These are phyloP conservation scores for Colletotrichum sp. DNA, from an alignment of 2,329 filamentous ascomycete species.

Conservation along the genomic window DNA sequence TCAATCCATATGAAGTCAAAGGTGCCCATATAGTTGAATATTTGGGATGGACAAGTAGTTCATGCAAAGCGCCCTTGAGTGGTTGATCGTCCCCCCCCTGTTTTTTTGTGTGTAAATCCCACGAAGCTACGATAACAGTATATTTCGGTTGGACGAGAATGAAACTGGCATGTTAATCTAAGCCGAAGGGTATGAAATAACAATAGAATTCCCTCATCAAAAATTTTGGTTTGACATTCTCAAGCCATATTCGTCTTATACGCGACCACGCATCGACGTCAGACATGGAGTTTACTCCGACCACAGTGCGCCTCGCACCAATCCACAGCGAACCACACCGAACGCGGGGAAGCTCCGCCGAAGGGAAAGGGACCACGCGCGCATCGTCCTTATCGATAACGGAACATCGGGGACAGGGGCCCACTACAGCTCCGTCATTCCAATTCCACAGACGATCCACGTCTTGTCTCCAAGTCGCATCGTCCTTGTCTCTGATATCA, in stretches of 20 bases:
- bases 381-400: neutral
- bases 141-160: neutral
- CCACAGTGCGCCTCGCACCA: neutral
- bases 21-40: too few relatives aligned
- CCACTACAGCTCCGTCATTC: neutral
- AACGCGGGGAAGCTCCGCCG: slow-evolving; percentile 1
- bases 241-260: neutral
- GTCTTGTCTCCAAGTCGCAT: neutral
- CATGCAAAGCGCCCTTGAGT: neutral
- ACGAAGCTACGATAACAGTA: neutral
- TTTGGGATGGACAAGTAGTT: neutral
- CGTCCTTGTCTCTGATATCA: neutral
- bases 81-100: too few relatives aligned
- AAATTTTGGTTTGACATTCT: neutral
- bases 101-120: neutral
- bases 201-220: neutral
- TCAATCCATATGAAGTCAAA: neutral
- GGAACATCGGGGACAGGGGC: neutral
- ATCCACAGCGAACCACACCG: neutral
- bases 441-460: neutral
- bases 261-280: neutral
- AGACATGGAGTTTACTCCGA: neutral
- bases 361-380: neutral
- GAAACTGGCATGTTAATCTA: neutral
- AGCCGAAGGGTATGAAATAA: neutral